Conservation (phyloP, 192 early-diverging fungal genomes). For the Coemansia sp. region DNA sequence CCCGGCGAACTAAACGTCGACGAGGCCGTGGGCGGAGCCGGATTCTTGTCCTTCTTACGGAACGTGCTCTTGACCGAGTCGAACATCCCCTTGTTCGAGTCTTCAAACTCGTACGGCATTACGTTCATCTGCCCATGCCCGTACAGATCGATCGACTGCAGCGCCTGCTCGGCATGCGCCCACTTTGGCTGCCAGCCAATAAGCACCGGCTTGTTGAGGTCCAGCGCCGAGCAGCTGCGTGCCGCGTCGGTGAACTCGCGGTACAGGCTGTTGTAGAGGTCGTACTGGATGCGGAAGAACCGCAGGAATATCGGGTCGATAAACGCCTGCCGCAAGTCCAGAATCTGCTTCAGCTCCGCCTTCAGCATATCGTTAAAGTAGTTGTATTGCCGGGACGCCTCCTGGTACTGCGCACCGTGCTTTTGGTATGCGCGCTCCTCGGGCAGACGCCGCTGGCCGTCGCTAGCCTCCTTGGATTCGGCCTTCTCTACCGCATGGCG, state of each 20-base stretch:
- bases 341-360: constrained; percentile 74
- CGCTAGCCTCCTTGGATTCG: constrained; percentile 61
- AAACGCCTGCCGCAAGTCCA: constrained; percentile 69
- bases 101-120: constrained; percentile 25
- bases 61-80: constrained; percentile 43
- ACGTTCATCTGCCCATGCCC: constrained; percentile 35
- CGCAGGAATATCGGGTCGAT: constrained; percentile 85
- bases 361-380: constrained; percentile 80
- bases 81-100: constrained; percentile 27
- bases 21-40: constrained; percentile 18
- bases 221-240: constrained; percentile 56
- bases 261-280: constrained; percentile 69
- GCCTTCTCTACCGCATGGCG: constrained; percentile 70
- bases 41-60: constrained; percentile 45
- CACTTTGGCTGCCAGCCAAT: constrained; percentile 45
- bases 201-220: constrained; percentile 44
- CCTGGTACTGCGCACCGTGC: constrained; percentile 70
- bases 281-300: constrained; percentile 80
- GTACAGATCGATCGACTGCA: constrained; percentile 36
- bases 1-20: constrained; percentile 18
- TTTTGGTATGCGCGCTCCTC: constrained; percentile 70
- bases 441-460: constrained; percentile 46
- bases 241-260: constrained; percentile 59
- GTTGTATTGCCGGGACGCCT: constrained; percentile 81
- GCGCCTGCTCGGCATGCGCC: constrained; percentile 20